phyloP scores from a whole-genome alignment of 495 filamentous ascomycete genomes.

The Neurospora sp. region DNA sequence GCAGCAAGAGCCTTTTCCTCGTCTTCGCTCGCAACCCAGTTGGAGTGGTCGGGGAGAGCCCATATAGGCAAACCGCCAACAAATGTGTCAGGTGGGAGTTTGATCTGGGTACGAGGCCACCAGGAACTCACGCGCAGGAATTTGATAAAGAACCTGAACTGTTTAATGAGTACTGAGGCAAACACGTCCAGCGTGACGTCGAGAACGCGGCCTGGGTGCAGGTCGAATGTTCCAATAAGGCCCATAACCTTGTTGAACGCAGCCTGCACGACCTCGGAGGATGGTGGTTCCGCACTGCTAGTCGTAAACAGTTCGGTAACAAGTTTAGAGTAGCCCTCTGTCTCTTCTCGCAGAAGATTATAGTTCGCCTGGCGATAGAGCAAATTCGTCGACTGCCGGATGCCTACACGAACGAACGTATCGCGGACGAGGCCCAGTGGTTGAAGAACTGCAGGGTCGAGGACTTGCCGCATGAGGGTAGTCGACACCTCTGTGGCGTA shows the following conservation, averaged over 20 bases:
- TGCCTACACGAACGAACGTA: slow-evolving; percentile 69
- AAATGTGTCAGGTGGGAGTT: slow-evolving; percentile 21
- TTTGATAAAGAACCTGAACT: slow-evolving; percentile 83
- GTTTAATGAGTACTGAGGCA: slow-evolving; percentile 35
- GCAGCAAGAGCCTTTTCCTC: slow-evolving; percentile 44
- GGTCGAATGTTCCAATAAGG: slow-evolving; percentile 43
- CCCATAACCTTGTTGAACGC: slow-evolving; percentile 59
- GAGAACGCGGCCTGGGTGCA: slow-evolving; percentile 71
- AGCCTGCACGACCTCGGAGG: slow-evolving; percentile 39
- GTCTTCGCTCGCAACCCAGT: slow-evolving; percentile 49
- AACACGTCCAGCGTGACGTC: slow-evolving; percentile 60
- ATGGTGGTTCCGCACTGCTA: slow-evolving; percentile 38
- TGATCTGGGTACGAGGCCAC: slow-evolving; percentile 67
- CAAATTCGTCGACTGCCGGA: slow-evolving; percentile 80
- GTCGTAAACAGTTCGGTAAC: slow-evolving; percentile 55
- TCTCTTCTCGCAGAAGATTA: slow-evolving; percentile 90
- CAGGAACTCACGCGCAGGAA: slow-evolving; percentile 84
- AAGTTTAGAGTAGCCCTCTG: slow-evolving; percentile 74
- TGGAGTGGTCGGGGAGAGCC: slow-evolving; percentile 61
- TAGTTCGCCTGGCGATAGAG: slow-evolving; percentile 95
- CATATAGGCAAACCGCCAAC: slow-evolving; percentile 61
- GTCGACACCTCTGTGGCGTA: slow-evolving; percentile 61
- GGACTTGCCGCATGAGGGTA: slow-evolving; percentile 61
- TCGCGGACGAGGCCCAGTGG: slow-evolving; percentile 69
- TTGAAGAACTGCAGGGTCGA: slow-evolving; percentile 69